phyloP scores from a whole-genome alignment of 2,329 filamentous ascomycete genomes.

The Coniochaeta ligniaria region DNA sequence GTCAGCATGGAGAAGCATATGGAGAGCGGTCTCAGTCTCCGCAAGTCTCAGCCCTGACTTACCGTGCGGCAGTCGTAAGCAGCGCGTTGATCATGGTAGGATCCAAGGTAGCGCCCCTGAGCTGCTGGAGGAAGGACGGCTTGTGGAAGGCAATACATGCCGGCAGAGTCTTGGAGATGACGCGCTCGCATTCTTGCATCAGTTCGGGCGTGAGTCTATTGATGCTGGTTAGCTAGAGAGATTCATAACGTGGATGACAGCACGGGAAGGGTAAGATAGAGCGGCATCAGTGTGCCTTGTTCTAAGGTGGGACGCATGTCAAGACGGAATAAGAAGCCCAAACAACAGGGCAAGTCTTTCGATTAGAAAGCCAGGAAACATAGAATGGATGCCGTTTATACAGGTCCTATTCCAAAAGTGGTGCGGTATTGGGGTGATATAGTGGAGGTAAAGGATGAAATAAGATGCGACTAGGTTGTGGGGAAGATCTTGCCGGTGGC shows the following conservation, averaged over 20 bases:
- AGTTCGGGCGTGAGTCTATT: slow-evolving; percentile 47
- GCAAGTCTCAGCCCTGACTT: too few species aligned
- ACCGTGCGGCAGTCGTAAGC: slow-evolving; percentile 51
- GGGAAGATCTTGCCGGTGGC: not conserved
- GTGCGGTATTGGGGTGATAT: not conserved
- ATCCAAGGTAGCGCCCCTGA: slow-evolving; percentile 49
- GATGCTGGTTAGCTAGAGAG: not conserved
- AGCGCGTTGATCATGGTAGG: slow-evolving; percentile 51
- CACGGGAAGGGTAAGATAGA: not conserved
- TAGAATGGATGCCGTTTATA: too few species aligned
- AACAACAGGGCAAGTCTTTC: too few species aligned
- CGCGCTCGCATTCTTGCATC: slow-evolving; percentile 51
- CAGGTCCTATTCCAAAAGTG: not conserved
- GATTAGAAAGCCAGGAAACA: too few species aligned
- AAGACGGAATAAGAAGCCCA: too few species aligned
- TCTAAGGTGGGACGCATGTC: too few species aligned
- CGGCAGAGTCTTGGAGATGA: slow-evolving; percentile 53
- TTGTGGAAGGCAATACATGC: slow-evolving; percentile 58
- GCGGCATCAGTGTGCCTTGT: not conserved
- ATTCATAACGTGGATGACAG: not conserved
- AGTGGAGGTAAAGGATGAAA: too few species aligned
- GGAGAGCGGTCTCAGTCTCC: slow-evolving; percentile 6
- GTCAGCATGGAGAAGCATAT: slow-evolving; percentile 7
- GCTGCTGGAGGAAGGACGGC: slow-evolving; percentile 52
- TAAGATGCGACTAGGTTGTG: too few species aligned